Conservation (phyloP, 192 early-diverging fungal species). For the Umbelopsis isabellina region DNA sequence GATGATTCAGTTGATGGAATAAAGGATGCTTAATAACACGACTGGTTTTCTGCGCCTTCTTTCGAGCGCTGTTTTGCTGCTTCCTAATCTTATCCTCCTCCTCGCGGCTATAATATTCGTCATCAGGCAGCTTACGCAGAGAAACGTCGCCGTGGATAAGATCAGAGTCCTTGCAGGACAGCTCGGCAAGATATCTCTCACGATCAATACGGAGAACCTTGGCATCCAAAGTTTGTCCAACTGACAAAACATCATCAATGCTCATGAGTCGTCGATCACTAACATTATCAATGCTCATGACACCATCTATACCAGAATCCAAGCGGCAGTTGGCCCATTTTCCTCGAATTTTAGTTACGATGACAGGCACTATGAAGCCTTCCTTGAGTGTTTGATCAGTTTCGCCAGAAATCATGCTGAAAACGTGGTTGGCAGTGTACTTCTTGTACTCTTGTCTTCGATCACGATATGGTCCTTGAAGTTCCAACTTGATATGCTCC, state of each 20-base stretch:
- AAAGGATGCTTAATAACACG: constrained; percentile 84
- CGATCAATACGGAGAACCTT: constrained; percentile 82
- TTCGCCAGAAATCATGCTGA: constrained; percentile 89
- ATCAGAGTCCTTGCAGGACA: constrained; percentile 69
- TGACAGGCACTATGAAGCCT: constrained; percentile 68
- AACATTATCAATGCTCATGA: constrained; percentile 69
- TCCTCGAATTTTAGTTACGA: constrained; percentile 72
- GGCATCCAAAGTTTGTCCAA: constrained; percentile 73
- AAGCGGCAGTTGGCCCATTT: constrained; percentile 76
- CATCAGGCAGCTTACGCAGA: constrained; percentile 50
- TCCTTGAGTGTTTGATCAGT: constrained; percentile 67
- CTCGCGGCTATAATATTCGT: constrained; percentile 65
- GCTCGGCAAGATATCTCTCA: constrained; percentile 75
- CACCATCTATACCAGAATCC: constrained; percentile 83
- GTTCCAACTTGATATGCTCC: constrained; percentile 84
- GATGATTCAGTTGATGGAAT: constrained; percentile 73
- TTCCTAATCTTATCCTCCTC: constrained; percentile 43
- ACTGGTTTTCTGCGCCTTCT: constrained; percentile 41
- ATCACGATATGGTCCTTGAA: constrained; percentile 82
- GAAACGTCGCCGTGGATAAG: constrained; percentile 48
- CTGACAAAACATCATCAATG: constrained; percentile 61
- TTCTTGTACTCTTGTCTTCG: constrained; percentile 62
- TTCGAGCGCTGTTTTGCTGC: constrained; percentile 32
- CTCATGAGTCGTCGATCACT: constrained; percentile 59
- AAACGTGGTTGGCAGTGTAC: constrained; percentile 62